Evolutionary conservation across 306 rosid genomes (phyloP).

Genomic region (Rosa lucieae): DNA sequence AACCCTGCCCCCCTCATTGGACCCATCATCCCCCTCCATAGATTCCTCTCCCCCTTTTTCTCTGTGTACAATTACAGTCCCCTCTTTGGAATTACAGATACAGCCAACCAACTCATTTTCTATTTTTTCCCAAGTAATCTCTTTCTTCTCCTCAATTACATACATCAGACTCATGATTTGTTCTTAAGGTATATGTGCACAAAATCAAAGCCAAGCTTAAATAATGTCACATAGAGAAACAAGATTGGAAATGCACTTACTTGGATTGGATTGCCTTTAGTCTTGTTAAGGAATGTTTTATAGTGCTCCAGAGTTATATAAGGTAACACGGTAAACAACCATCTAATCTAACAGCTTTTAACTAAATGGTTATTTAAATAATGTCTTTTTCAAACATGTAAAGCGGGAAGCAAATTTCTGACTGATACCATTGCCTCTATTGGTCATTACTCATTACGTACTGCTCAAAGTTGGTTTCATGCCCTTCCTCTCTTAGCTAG

Average conservation of each 20-base stretch:
- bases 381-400: no score
- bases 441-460: no score
- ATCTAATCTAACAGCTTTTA: no score
- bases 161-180: background rate
- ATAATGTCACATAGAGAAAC: background rate
- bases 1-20: conserved; percentile 92
- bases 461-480: no score
- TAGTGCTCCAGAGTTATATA: background rate
- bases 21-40: conserved; percentile 60
- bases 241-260: background rate
- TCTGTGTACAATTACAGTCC: conserved; percentile 21
- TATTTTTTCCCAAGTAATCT: conserved; percentile 50
- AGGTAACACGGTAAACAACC: no score
- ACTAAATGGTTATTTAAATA: no score
- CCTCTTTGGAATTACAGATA: conserved; percentile 40
- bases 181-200: background rate
- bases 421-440: no score
- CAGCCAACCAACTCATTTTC: conserved; percentile 58
- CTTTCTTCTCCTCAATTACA: conserved; percentile 12
- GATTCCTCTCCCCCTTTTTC: conserved; percentile 60
- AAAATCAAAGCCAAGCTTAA: background rate
- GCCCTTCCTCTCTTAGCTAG: no score
- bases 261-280: background rate
- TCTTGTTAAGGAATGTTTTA: background rate
- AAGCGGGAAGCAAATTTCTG: no score